Percentiles rank a stretch among this genome's conserved stretches.
Evolutionary conservation across 2,329 filamentous ascomycete species (phyloP).

Genomic region (Diplodia sapinea): DNA sequence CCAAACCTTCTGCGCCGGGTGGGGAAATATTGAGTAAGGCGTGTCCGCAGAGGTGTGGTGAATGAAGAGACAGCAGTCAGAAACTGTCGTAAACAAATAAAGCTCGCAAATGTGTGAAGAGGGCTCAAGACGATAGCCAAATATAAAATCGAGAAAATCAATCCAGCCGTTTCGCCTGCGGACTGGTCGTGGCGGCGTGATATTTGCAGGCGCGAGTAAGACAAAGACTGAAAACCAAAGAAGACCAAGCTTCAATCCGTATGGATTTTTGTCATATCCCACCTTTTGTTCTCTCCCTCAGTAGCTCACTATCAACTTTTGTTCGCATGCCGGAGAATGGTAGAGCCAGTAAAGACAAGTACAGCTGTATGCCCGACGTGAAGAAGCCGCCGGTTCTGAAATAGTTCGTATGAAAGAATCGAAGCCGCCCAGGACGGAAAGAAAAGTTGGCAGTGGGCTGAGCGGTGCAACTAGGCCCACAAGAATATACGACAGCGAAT

Average conservation of each 20-base stretch:
- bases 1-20: background rate
- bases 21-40: background rate
- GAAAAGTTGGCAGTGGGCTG: background rate
- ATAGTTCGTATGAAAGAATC: background rate
- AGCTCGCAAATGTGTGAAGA: background rate
- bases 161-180: background rate
- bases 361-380: background rate
- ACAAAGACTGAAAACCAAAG: background rate
- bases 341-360: background rate
- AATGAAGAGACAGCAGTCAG: background rate
- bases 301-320: background rate
- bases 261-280: background rate
- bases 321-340: constrained; percentile 4
- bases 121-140: background rate
- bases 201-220: background rate
- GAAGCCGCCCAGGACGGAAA: constrained; percentile 5
- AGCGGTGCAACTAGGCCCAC: background rate
- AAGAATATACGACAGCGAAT: constrained; percentile 12
- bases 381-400: background rate
- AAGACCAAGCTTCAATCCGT: background rate
- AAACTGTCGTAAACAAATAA: background rate
- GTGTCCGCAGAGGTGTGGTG: background rate
- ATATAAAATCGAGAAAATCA: background rate
- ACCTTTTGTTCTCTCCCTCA: background rate
- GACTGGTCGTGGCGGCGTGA: background rate